These are phyloP conservation scores for Pezicula neosporulosa DNA, from an alignment of 2,329 filamentous ascomycete genomes.

Conservation along the genomic window DNA sequence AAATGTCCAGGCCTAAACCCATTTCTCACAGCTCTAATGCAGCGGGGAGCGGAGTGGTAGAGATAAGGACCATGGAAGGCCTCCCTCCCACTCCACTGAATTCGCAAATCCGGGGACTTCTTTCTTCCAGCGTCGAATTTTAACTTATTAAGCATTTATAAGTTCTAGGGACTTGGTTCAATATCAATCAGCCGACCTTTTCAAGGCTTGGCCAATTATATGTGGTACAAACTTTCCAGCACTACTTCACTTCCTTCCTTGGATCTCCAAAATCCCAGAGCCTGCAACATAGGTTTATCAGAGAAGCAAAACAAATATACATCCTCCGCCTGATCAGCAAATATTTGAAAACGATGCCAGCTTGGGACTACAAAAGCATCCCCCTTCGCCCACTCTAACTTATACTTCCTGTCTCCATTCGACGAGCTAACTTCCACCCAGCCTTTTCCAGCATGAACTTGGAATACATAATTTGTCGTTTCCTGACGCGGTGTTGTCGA, in stretches of 20 bases:
- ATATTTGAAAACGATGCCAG: conserved; percentile 37
- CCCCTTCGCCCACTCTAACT: conserved; percentile 31
- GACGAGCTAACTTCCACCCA: conserved; percentile 24
- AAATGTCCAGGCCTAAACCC: too few relatives aligned
- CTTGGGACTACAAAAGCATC: conserved; percentile 41
- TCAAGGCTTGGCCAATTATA: too few relatives aligned
- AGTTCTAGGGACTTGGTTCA: too few relatives aligned
- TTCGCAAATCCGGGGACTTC: too few relatives aligned
- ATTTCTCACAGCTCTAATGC: too few relatives aligned
- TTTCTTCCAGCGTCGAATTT: too few relatives aligned
- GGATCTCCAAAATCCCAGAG: conserved; percentile 25
- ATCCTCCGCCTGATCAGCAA: conserved; percentile 25
- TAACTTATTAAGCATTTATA: too few relatives aligned
- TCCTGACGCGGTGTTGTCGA: conserved; percentile 30
- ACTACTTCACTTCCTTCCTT: conserved; percentile 1
- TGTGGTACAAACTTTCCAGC: too few relatives aligned
- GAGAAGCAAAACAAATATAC: conserved; percentile 39
- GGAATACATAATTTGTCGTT: conserved; percentile 37
- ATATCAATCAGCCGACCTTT: too few relatives aligned
- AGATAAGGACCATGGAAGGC: too few relatives aligned
- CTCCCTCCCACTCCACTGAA: too few relatives aligned
- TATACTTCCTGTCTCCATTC: conserved; percentile 15
- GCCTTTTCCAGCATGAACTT: conserved; percentile 35
- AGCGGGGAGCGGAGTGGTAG: too few relatives aligned
- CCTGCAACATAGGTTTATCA: conserved; percentile 38